Base-by-base conservation (phyloP, 2,329 filamentous ascomycete genomes). In the Ophiostoma perfectum region DNA sequence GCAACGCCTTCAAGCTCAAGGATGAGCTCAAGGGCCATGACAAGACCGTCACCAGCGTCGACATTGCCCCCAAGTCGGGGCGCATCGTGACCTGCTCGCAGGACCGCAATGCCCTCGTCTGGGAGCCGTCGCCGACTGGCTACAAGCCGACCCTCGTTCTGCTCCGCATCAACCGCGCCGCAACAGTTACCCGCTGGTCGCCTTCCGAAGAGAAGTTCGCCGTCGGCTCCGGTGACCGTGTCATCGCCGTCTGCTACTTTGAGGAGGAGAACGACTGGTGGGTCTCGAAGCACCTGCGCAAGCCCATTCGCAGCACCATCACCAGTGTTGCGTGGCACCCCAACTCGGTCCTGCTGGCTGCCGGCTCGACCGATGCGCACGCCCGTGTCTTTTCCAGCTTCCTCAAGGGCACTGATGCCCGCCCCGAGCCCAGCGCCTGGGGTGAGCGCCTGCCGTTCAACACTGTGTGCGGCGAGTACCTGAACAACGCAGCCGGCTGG, bases 181-280 rank as follows among this genome's bases (percentile, higher is more conserved):
- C 95, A 4, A 99, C 95, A 0, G 97, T 94, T 76, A 95, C 97
- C 66, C 91, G 95, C 75, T 99, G 95, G 95, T 96, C 93, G 36
- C 95, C 95, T 2, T 94, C 91, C 36, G 95, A 99, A 83, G 90
- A 89, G 78, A 99, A 99, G 80, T 99, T 99, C 78, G 95, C 95
- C 67, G 95, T 98, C 39, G 95, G 95, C 70, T 97, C 93, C 41
- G 95, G 95, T 71, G 95, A 97, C 74, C 89, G 95, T 72, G 90
- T 97, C 72, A 97, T 99, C 75, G 93, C 95, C 55, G 86, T 98
- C 74, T 99, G 95, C 84, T 98, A 98, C 82, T 99, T 99, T 75
- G 95, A 99, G 77, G 92, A 97, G 78, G 95, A 99, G 80, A 97
- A 99, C 80, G 93, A 99, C 82, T 99, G 95, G 95, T 99, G 95